These are phyloP conservation scores for Thalia dealbata DNA, from an alignment of 176 grass and related monocot genomes.

Conservation along the genomic window DNA sequence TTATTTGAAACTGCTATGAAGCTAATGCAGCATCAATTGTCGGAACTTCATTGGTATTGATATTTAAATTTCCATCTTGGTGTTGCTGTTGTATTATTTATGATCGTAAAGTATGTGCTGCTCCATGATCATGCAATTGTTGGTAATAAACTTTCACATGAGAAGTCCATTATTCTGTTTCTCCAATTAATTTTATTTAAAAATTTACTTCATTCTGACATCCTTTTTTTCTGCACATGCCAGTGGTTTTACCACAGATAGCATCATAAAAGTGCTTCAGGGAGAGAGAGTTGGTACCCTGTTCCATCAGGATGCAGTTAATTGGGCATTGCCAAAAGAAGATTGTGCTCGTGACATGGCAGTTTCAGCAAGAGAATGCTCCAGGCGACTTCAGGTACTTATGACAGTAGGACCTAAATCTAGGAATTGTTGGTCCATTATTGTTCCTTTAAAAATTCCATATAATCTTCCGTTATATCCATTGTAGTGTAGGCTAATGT, in stretches of 20 bases:
- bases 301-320: slow-evolving; percentile 62
- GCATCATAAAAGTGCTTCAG: slow-evolving; percentile 74
- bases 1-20: too few species aligned
- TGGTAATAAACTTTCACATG: neutral
- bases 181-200: neutral
- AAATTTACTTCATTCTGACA: neutral
- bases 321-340: slow-evolving; percentile 45
- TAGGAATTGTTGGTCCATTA: neutral
- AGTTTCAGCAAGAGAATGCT: slow-evolving; percentile 68
- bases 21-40: too few species aligned
- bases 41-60: too few species aligned
- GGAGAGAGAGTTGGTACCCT: slow-evolving; percentile 90
- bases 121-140: too few species aligned
- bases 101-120: too few species aligned
- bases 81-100: too few species aligned
- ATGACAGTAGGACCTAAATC: neutral
- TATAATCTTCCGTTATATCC: neutral
- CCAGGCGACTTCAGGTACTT: slow-evolving; percentile 61
- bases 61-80: too few species aligned
- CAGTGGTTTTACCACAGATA: slow-evolving; percentile 73
- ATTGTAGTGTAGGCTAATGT: neutral
- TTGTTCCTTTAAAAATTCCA: neutral
- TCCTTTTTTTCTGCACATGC: slow-evolving; percentile 17
- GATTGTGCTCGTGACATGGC: slow-evolving; percentile 68
- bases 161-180: neutral